Conservation (phyloP, 108 stramenopile genomes). For the Nitzschia sp. region DNA sequence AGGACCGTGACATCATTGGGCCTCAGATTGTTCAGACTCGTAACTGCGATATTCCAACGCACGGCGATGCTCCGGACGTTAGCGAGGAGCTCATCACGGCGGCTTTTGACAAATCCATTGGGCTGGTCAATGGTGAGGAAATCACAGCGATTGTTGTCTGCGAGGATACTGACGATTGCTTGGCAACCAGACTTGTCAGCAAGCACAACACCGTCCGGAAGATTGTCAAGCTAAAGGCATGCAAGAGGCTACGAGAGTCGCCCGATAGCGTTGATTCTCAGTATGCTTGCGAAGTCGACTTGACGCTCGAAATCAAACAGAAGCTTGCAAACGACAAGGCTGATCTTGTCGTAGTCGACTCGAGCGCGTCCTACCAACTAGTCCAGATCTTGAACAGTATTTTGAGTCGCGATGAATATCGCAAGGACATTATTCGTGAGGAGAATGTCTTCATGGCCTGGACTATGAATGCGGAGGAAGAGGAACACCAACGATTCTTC, state of each 20-base stretch:
- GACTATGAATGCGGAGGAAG: conserved; percentile 8
- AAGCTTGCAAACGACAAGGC: conserved; percentile 7
- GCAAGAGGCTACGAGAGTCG: conserved; percentile 21
- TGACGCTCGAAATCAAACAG: conserved; percentile 1
- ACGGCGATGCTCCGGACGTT: not conserved
- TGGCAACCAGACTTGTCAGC: conserved; percentile 13
- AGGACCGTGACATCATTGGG: conserved; percentile 66
- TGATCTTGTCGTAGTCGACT: conserved; percentile 24
- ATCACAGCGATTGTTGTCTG: conserved; percentile 20
- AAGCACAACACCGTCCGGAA: conserved; percentile 13
- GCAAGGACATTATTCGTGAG: conserved; percentile 6
- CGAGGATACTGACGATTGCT: conserved; percentile 17
- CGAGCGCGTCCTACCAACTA: conserved; percentile 17
- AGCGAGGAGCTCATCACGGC: conserved; percentile 9
- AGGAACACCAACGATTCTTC: conserved; percentile 19
- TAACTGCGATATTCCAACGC: conserved; percentile 19
- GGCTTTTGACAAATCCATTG: conserved; percentile 18
- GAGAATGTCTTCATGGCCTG: conserved; percentile 14
- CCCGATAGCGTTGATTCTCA: not conserved
- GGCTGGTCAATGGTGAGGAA: conserved; percentile 10
- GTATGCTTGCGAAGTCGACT: conserved; percentile 29
- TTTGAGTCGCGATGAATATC: conserved; percentile 12
- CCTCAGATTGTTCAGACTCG: conserved; percentile 42
- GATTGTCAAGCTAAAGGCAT: conserved; percentile 26
- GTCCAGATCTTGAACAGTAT: conserved; percentile 35